Conservation (phyloP, 352 stramenopile species). For the Aphanomyces cochlioides region DNA sequence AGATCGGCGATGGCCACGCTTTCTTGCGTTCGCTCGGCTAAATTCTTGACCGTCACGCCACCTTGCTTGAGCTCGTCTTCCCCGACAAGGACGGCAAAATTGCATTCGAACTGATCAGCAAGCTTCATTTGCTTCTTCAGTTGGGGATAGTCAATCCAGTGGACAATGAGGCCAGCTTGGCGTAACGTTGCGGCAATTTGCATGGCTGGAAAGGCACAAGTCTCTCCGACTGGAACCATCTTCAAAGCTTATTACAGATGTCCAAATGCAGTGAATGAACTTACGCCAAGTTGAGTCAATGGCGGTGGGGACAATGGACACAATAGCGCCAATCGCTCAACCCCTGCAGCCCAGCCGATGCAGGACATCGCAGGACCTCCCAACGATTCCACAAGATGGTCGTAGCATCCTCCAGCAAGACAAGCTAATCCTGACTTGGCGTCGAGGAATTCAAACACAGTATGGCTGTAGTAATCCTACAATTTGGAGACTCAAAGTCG, state of each 20-base stretch:
- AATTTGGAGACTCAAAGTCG: background rate
- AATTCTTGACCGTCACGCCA: conserved; percentile 73
- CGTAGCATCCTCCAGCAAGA: conserved; percentile 80
- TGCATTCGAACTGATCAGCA: conserved; percentile 64
- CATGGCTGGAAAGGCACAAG: background rate
- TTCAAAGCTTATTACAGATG: background rate
- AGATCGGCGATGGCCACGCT: conserved; percentile 4
- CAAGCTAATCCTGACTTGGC: conserved; percentile 59
- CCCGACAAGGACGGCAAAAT: conserved; percentile 70
- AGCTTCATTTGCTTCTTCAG: conserved; percentile 90
- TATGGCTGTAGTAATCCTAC: conserved; percentile 88
- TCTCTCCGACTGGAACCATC: background rate
- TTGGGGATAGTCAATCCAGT: conserved; percentile 76
- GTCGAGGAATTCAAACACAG: conserved; percentile 87
- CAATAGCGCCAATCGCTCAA: conserved; percentile 74
- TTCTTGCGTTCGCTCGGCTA: conserved; percentile 52
- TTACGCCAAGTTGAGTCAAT: conserved; percentile 49
- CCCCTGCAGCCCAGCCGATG: conserved; percentile 79
- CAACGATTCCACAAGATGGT: conserved; percentile 63
- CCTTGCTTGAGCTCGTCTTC: conserved; percentile 58
- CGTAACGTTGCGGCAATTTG: conserved; percentile 45
- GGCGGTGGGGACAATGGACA: conserved; percentile 35
- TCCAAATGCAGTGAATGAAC: background rate
- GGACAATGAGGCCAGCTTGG: conserved; percentile 55
- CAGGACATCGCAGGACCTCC: conserved; percentile 57